A percentile compares a stretch with the other conserved stretches of the same genome.
Evolutionary conservation across 2,329 filamentous ascomycete species (phyloP).

Genomic region (Fusarium sp.): DNA sequence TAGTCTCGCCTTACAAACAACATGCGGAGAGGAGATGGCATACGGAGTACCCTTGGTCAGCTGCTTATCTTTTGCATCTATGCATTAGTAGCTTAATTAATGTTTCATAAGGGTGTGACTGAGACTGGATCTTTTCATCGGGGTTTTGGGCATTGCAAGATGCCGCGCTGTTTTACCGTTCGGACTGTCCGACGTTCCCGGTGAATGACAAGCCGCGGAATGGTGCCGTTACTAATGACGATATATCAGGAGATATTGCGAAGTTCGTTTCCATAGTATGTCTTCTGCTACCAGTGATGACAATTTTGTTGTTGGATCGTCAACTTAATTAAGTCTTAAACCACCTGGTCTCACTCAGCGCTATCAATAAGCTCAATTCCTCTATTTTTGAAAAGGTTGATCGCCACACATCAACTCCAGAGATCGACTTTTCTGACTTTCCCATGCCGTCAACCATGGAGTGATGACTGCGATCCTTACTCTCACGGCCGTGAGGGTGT

Average conservation of each 20-base stretch:
- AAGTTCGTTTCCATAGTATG: not conserved
- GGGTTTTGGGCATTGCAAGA: conserved; percentile 5
- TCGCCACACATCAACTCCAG: not conserved
- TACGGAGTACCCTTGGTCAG: conserved; percentile 5
- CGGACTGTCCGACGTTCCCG: conserved; percentile 16
- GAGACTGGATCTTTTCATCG: not conserved
- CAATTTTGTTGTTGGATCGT: not conserved
- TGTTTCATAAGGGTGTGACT: conserved; percentile 7
- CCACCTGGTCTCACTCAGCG: not conserved
- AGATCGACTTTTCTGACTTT: conserved; percentile 17
- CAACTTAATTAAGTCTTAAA: not conserved
- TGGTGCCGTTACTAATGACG: not conserved
- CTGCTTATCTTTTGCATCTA: conserved; percentile 20
- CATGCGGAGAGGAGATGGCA: not conserved
- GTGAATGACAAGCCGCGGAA: not conserved
- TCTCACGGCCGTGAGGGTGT: conserved; percentile 12
- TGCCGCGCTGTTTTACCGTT: conserved; percentile 1
- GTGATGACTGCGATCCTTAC: not conserved
- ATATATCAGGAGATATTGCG: not conserved
- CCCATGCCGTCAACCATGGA: conserved; percentile 9
- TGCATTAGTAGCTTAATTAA: not conserved
- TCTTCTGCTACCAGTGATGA: not conserved
- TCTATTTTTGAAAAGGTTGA: not conserved
- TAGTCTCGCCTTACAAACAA: conserved; percentile 22
- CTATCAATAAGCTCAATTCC: conserved; percentile 2